Percentiles rank a stretch among this genome's conserved stretches.
These are phyloP conservation scores for Cryptococcus neoformans DNA, from an alignment of 1,284 basidiomycete genomes.

Conservation along the genomic window DNA sequence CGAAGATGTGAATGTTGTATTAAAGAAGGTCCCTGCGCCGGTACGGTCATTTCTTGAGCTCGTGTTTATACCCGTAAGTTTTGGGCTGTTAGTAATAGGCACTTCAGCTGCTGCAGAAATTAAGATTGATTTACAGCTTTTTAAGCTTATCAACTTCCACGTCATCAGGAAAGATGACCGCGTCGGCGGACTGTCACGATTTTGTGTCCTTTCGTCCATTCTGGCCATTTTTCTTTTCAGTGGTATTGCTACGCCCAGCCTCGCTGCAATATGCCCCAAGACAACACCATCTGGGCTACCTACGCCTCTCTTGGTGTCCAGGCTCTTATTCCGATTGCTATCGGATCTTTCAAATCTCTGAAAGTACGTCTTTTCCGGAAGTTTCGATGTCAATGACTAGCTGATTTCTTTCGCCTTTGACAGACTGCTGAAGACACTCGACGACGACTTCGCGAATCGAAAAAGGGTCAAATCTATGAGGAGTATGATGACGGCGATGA, in stretches of 20 bases:
- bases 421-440: constrained; percentile 36
- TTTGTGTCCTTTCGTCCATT: too few relatives aligned
- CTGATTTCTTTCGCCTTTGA: background rate
- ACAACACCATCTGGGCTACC: constrained; percentile 15
- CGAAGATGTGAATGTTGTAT: constrained; percentile 22
- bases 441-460: constrained; percentile 12
- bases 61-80: too few relatives aligned
- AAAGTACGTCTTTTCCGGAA: constrained; percentile 27
- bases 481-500: constrained; percentile 41
- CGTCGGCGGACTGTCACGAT: too few relatives aligned
- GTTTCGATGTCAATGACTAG: constrained; percentile 12
- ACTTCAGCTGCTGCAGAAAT: too few relatives aligned
- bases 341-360: constrained; percentile 48
- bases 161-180: background rate
- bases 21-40: background rate
- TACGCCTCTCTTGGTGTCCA: constrained; percentile 40
- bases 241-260: background rate
- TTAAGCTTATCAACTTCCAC: background rate
- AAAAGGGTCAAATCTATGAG: constrained; percentile 11
- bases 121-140: too few relatives aligned
- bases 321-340: constrained; percentile 44
- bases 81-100: too few relatives aligned
- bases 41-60: too few relatives aligned
- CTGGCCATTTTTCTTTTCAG: background rate
- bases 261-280: constrained; percentile 8